phyloP scores from a whole-genome alignment of 164 flowering plant genomes.

The Umbellularia californica region DNA sequence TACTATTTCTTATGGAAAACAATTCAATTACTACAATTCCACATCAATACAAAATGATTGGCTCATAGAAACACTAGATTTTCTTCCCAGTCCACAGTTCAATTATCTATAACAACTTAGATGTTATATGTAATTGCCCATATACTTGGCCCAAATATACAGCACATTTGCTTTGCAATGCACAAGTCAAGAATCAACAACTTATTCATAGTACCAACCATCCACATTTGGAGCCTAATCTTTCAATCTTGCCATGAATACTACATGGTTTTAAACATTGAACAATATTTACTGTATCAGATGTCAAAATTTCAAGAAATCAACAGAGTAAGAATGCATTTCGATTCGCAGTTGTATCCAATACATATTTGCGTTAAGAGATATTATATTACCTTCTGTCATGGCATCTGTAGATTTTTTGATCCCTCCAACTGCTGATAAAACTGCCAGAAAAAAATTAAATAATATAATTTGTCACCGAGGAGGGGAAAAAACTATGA shows the following conservation, averaged over 20 bases:
- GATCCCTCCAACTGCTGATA: constrained; percentile 26
- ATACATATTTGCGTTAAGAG: too few species aligned
- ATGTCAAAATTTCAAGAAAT: background rate
- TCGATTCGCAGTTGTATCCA: background rate
- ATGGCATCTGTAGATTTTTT: constrained; percentile 10
- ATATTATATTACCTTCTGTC: constrained; percentile 16
- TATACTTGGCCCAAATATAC: background rate
- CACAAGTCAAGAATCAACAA: too few species aligned
- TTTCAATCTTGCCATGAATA: background rate
- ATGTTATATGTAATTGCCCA: background rate
- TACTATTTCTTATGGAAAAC: background rate
- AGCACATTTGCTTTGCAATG: too few species aligned
- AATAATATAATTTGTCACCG: too few species aligned
- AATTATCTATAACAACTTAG: too few species aligned
- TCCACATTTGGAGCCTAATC: background rate
- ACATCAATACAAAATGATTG: background rate
- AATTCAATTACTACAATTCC: background rate
- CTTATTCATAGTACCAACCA: background rate
- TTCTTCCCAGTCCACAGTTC: too few species aligned
- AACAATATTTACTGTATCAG: background rate
- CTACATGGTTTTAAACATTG: background rate
- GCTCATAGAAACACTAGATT: background rate
- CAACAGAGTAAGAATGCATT: background rate
- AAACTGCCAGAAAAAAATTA: constrained; percentile 5
- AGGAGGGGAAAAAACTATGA: too few species aligned